Evolutionary conservation across 179 eudicot genomes (phyloP), one percentile per base, ranked within the genome.

Genomic region (Actinidia polygama): DNA sequence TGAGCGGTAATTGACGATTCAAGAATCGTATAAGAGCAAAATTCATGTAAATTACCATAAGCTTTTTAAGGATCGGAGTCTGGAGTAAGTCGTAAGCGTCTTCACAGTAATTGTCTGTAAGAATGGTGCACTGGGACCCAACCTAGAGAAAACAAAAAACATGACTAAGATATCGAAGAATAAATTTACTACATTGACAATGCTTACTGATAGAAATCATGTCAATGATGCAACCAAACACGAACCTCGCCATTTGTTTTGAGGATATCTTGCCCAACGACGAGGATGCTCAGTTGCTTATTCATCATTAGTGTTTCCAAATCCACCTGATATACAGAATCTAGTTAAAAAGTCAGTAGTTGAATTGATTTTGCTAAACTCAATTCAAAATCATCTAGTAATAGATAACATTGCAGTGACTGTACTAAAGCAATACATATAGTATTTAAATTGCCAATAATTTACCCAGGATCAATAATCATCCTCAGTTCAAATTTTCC

Each of bases 31-130:
- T 18, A 64, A 40, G 9, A 55, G 55, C 46, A 75, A 46, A n/a
- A 10, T 68, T 70, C 4, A 40, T 30, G 26, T 80, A 40, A 30
- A 26, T 49, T 86, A 90, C 90, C 90, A 90, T 70, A 77, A 90
- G 90, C 47, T 88, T 90, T 74, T 83, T 88, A 80, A 90, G 54
- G 66, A 88, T 80, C 5, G 90, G 92, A 14, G 84, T 86, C 73
- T 90, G 88, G 79, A 90, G 92, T 26, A 86, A 79, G 77, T 90
- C 90, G 72, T 90, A 90, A 63, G 92, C 87, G 58, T 90, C 92
- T 80, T 90, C 92, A 77, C 92, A 90, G 70, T 90, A 90, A 57
- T 88, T 90, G 83, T 90, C 90, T 6, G 92, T 86, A 47, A 88
- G 88, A 73, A 90, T 70, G 58, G 92, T 90, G 81, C 92, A 90